Percentiles rank a stretch among this genome's conserved stretches.
Evolutionary conservation across 805 yeast genomes (phyloP).

Genomic region (Ogataea neopini): DNA sequence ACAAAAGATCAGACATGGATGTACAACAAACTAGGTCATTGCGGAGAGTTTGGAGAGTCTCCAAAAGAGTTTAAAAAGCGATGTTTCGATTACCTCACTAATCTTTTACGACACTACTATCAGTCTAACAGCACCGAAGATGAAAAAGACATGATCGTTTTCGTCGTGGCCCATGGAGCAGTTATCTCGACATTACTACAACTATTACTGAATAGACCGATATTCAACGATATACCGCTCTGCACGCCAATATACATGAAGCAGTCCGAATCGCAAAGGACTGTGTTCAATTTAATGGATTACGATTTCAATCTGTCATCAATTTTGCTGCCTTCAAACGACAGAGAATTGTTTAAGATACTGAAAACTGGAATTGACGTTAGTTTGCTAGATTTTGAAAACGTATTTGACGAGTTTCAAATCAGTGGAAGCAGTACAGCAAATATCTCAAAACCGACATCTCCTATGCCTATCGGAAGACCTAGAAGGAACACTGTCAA

Average conservation of each 20-base stretch:
- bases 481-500: slow-evolving; percentile 35
- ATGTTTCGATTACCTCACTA: slow-evolving; percentile 36
- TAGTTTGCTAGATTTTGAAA: slow-evolving; percentile 29
- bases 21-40: slow-evolving; percentile 40
- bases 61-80: slow-evolving; percentile 38
- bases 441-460: background rate
- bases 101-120: slow-evolving; percentile 36
- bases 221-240: slow-evolving; percentile 43
- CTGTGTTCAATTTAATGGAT: slow-evolving; percentile 34
- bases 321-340: slow-evolving; percentile 28
- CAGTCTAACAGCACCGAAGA: slow-evolving; percentile 26
- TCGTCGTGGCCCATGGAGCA: slow-evolving; percentile 46
- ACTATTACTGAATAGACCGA: slow-evolving; percentile 37
- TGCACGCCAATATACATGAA: slow-evolving; percentile 36
- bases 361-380: slow-evolving; percentile 30
- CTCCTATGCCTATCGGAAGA: slow-evolving; percentile 12
- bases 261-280: slow-evolving; percentile 26
- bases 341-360: slow-evolving; percentile 28
- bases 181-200: slow-evolving; percentile 42
- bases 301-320: slow-evolving; percentile 35
- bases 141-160: slow-evolving; percentile 34
- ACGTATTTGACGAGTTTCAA: slow-evolving; percentile 26
- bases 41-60: slow-evolving; percentile 46
- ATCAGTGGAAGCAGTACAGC: background rate
- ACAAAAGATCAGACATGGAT: slow-evolving; percentile 35